Percentiles rank a stretch among this genome's conserved stretches.
phyloP scores from a whole-genome alignment of 179 eudicot genomes.

The Sideroxylon spinosum region DNA sequence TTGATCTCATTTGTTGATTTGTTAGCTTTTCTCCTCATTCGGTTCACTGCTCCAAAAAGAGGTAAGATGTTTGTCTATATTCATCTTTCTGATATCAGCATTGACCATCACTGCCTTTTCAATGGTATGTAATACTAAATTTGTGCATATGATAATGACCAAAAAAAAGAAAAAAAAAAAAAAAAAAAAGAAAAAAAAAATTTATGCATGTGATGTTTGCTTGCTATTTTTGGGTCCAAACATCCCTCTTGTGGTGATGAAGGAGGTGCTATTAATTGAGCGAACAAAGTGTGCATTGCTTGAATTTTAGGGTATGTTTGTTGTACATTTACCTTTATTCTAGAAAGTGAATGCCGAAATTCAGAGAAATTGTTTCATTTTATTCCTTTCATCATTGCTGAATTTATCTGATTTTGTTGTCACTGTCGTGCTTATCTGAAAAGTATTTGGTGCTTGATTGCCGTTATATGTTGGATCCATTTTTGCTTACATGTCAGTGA shows the following conservation, averaged over 20 bases:
- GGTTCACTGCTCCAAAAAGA: slow-evolving; percentile 55
- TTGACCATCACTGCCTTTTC: neutral
- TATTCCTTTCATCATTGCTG: neutral
- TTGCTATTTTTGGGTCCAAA: neutral
- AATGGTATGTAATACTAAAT: neutral
- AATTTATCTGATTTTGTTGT: neutral
- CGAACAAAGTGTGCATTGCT: neutral
- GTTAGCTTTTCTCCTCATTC: slow-evolving; percentile 67
- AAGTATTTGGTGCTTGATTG: slow-evolving; percentile 1
- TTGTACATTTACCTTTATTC: neutral
- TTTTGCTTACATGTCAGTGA: neutral
- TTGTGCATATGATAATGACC: slow-evolving; percentile 3
- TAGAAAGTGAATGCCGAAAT: neutral
- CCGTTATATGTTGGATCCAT: neutral
- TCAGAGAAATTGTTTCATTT: neutral
- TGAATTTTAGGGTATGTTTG: neutral
- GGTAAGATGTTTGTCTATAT: slow-evolving; percentile 37
- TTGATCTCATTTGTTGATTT: slow-evolving; percentile 70
- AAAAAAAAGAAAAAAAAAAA: no score
- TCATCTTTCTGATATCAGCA: slow-evolving; percentile 3
- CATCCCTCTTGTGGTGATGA: neutral
- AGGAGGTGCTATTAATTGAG: neutral
- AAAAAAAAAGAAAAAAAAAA: no score
- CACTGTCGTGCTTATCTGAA: neutral
- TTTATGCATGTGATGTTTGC: slow-evolving; percentile 6